These are phyloP conservation scores for Backusella australiensis DNA, from an alignment of 192 early-diverging fungal species.

Conservation along the genomic window DNA sequence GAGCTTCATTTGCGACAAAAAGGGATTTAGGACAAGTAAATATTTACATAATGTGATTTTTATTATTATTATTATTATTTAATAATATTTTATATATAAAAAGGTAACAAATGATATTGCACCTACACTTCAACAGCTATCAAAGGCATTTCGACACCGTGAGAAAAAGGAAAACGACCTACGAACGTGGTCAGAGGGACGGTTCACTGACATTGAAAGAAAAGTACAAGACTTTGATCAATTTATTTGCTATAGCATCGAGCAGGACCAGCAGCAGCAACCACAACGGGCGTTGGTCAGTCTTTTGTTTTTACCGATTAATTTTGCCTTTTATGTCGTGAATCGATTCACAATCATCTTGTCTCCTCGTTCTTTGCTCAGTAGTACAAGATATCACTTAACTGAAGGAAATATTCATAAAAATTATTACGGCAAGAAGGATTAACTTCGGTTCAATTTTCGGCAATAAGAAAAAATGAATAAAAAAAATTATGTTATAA, in stretches of 20 bases:
- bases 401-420: slow-evolving; percentile 1
- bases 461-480: not conserved
- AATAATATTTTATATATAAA: not conserved
- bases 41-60: not conserved
- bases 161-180: slow-evolving; percentile 56
- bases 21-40: slow-evolving; percentile 49
- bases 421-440: not conserved
- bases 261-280: slow-evolving; percentile 45
- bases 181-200: slow-evolving; percentile 50
- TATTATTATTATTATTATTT: not conserved
- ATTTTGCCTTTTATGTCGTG: slow-evolving; percentile 38
- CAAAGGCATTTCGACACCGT: slow-evolving; percentile 49
- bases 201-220: slow-evolving; percentile 46
- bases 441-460: not conserved
- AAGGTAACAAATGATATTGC: slow-evolving; percentile 41
- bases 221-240: slow-evolving; percentile 55
- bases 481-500: not conserved
- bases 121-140: slow-evolving; percentile 50
- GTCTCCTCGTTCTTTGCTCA: slow-evolving; percentile 10
- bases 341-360: slow-evolving; percentile 24
- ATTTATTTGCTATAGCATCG: slow-evolving; percentile 44
- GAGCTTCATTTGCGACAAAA: slow-evolving; percentile 59
- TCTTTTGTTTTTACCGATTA: slow-evolving; percentile 53
- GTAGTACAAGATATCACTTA: not conserved
- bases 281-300: slow-evolving; percentile 29